phyloP scores from a whole-genome alignment of 495 filamentous ascomycete genomes.

The Tuber microsphaerosporum region DNA sequence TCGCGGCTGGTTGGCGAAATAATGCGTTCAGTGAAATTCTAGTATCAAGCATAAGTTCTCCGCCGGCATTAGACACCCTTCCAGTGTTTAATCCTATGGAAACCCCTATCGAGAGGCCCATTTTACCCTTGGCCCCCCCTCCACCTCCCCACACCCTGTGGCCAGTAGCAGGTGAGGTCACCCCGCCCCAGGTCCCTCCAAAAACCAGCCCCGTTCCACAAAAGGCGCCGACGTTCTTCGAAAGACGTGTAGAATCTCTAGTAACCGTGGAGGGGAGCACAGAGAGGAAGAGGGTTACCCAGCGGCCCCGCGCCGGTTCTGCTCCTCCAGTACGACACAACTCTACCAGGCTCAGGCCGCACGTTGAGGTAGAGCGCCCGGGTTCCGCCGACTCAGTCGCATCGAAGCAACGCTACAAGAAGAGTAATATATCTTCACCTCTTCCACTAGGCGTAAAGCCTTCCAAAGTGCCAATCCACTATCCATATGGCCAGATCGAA shows the following conservation, averaged over 20 bases:
- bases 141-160: constrained; percentile 28
- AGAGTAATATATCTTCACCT: constrained; percentile 38
- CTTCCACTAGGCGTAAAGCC: constrained; percentile 55
- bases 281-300: constrained; percentile 14
- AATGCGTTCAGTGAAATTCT: constrained; percentile 45
- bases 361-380: constrained; percentile 39
- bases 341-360: constrained; percentile 30
- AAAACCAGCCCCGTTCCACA: constrained; percentile 14
- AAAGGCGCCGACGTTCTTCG: constrained; percentile 19
- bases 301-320: constrained; percentile 32
- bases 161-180: constrained; percentile 16
- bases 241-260: constrained; percentile 2
- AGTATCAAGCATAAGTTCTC: constrained; percentile 16
- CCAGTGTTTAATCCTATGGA: constrained; percentile 28
- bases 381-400: constrained; percentile 43
- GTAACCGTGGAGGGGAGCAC: neutral
- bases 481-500: constrained; percentile 51
- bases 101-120: constrained; percentile 31
- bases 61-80: constrained; percentile 5
- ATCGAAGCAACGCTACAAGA: constrained; percentile 44
- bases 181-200: constrained; percentile 32
- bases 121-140: constrained; percentile 18
- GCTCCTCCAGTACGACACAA: constrained; percentile 27
- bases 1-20: constrained; percentile 45
- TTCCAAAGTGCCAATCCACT: constrained; percentile 46